These are phyloP conservation scores for Wallacemonas sp. DNA, from an alignment of 208 protist genomes.

Conservation along the genomic window DNA sequence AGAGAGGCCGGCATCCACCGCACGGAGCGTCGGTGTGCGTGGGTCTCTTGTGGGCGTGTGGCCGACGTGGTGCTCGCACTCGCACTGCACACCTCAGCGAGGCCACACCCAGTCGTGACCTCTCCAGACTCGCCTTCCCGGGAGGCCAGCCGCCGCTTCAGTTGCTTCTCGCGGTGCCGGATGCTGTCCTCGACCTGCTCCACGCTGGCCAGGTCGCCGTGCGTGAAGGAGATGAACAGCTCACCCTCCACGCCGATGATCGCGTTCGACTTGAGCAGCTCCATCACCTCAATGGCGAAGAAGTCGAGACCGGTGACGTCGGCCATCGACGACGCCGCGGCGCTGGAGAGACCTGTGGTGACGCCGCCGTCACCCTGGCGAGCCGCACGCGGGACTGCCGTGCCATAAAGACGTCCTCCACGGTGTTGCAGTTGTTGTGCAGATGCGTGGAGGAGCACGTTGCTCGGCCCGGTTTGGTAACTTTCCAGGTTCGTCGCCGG, in stretches of 20 bases:
- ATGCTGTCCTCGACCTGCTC: neutral
- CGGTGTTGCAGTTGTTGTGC: no score
- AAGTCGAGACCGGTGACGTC: constrained; percentile 45
- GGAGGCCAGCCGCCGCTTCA: constrained; percentile 4
- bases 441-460: no score
- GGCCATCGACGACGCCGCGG: constrained; percentile 16
- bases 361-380: no score
- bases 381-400: no score
- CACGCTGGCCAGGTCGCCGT: constrained; percentile 41
- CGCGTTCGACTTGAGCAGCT: constrained; percentile 62
- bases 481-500: neutral
- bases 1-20: constrained; percentile 20
- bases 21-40: no score
- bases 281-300: constrained; percentile 68
- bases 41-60: no score
- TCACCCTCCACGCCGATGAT: constrained; percentile 54
- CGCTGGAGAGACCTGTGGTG: constrained; percentile 1
- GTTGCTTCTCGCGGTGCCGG: neutral
- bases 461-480: no score
- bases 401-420: no score
- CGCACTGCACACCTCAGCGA: neutral
- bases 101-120: no score
- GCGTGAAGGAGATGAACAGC: constrained; percentile 67
- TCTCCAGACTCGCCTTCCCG: no score
- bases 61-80: neutral